These are phyloP conservation scores for Picea abies DNA, from an alignment of 83 land plant species.

Conservation along the genomic window DNA sequence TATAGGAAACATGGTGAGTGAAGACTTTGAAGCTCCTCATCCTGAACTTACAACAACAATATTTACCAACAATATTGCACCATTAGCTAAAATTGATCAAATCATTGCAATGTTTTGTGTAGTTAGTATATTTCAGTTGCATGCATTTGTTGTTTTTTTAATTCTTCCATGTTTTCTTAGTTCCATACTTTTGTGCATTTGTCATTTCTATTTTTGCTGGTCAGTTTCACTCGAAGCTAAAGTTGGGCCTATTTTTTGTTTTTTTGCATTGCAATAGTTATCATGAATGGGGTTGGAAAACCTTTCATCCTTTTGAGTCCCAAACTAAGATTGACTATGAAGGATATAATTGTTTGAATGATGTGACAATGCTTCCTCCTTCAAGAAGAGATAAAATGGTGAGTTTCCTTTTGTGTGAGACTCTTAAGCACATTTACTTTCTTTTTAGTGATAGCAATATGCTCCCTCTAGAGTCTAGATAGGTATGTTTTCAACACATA, in stretches of 20 bases:
- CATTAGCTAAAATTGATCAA: neutral
- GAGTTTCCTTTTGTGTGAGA: slow-evolving; percentile 94
- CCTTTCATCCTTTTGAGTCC: slow-evolving; percentile 89
- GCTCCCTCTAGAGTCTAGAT: slow-evolving; percentile 82
- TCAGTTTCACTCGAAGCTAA: neutral
- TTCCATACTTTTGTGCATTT: neutral
- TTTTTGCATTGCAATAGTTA: slow-evolving; percentile 48
- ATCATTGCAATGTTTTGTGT: neutral
- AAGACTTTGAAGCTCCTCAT: too few relatives aligned
- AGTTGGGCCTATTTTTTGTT: neutral
- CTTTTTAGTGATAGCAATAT: slow-evolving; percentile 72
- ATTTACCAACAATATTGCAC: neutral
- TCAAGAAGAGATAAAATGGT: slow-evolving; percentile 93
- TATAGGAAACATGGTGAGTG: too few relatives aligned
- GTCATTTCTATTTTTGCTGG: neutral
- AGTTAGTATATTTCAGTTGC: too few relatives aligned
- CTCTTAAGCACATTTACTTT: slow-evolving; percentile 86
- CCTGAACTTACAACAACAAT: too few relatives aligned
- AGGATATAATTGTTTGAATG: slow-evolving; percentile 83
- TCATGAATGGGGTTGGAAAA: slow-evolving; percentile 97
- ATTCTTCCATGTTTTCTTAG: neutral
- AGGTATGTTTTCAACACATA: slow-evolving; percentile 92
- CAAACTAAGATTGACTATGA: slow-evolving; percentile 83
- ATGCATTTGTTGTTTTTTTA: neutral
- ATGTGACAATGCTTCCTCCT: slow-evolving; percentile 81